phyloP scores from a whole-genome alignment of 192 early-diverging fungal species.

The Radiomyces spectabilis region DNA sequence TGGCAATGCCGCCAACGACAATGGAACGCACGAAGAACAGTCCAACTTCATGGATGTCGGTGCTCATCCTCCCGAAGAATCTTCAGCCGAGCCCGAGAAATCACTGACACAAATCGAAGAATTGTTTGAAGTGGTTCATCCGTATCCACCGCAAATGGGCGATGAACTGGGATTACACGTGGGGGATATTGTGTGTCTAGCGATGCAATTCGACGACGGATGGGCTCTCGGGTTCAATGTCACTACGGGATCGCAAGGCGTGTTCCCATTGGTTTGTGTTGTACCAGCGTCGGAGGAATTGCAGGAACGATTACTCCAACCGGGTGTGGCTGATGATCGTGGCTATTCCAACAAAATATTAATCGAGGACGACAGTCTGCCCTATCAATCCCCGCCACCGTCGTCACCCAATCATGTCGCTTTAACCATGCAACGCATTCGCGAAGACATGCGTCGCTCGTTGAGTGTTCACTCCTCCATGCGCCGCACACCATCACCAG shows the following conservation, averaged over 20 bases:
- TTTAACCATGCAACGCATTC: constrained; percentile 3
- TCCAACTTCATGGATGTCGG: no score
- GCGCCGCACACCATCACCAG: not conserved
- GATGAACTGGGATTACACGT: constrained; percentile 71
- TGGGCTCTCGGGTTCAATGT: constrained; percentile 84
- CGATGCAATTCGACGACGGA: constrained; percentile 78
- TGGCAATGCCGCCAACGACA: no score
- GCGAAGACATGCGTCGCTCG: constrained; percentile 5
- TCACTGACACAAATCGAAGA: constrained; percentile 10
- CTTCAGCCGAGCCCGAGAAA: not conserved
- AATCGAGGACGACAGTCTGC: not conserved
- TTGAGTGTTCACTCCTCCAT: constrained; percentile 4
- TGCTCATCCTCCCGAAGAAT: not conserved
- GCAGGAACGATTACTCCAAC: constrained; percentile 17
- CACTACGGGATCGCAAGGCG: constrained; percentile 61
- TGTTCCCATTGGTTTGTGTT: constrained; percentile 82
- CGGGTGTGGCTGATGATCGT: not conserved
- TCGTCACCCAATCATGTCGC: not conserved
- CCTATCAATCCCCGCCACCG: not conserved
- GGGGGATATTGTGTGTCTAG: constrained; percentile 67
- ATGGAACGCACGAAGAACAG: no score
- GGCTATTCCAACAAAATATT: not conserved
- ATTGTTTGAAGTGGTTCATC: constrained; percentile 26
- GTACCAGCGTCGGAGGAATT: constrained; percentile 5
- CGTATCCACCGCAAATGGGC: constrained; percentile 60